phyloP scores from a whole-genome alignment of 768 basidiomycete species.

The Flagelloscypha sp. region DNA sequence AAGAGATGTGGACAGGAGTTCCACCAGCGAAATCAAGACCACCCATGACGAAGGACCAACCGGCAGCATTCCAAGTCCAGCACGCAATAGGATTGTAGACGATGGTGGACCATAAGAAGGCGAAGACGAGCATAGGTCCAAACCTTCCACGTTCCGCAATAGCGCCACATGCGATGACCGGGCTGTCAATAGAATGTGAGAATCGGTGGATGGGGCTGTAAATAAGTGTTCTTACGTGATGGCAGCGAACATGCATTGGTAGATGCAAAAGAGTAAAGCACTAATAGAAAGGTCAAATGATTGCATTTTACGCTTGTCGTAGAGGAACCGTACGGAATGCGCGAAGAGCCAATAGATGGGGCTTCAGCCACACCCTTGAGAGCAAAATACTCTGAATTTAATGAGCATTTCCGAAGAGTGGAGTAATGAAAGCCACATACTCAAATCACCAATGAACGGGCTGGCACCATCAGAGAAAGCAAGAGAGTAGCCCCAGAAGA shows the following conservation, averaged over 20 bases:
- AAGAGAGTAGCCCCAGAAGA: constrained; percentile 95
- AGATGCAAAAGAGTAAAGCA: constrained; percentile 76
- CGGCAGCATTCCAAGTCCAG: constrained; percentile 89
- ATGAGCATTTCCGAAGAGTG: constrained; percentile 1
- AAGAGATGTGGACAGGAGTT: constrained; percentile 94
- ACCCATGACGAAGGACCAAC: constrained; percentile 70
- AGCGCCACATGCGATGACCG: constrained; percentile 86
- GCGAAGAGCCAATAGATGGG: constrained; percentile 63
- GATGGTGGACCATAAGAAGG: constrained; percentile 82
- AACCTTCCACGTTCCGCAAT: constrained; percentile 84
- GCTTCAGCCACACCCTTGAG: constrained; percentile 69
- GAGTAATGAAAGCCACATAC: constrained; percentile 30
- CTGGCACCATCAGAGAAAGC: constrained; percentile 76
- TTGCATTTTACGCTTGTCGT: no score
- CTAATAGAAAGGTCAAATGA: no score
- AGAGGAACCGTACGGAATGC: constrained; percentile 66
- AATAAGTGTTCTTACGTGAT: constrained; percentile 52
- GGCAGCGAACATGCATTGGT: constrained; percentile 86
- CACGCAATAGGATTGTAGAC: constrained; percentile 94
- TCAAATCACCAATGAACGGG: constrained; percentile 78
- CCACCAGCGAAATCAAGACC: constrained; percentile 93
- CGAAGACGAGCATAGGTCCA: constrained; percentile 81
- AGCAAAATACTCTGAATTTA: constrained; percentile 65
- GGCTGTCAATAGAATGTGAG: constrained; percentile 33
- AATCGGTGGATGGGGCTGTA: constrained; percentile 3